Conservation (phyloP, 352 stramenopile species). For the Globisporangium spinosum region DNA sequence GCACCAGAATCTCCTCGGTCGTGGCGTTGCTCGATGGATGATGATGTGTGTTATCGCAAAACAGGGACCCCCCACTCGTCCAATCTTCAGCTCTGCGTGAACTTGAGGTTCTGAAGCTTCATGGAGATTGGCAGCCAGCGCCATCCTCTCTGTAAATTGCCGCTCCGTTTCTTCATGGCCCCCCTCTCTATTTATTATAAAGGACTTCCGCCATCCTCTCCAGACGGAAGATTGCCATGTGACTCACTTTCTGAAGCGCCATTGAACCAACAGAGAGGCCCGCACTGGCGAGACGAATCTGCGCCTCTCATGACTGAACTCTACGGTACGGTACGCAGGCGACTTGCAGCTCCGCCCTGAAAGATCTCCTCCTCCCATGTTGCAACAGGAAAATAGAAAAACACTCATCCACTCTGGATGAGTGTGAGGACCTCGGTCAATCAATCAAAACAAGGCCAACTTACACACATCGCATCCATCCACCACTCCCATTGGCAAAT, state of each 20-base stretch:
- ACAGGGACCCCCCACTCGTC: background rate
- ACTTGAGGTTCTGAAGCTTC: background rate
- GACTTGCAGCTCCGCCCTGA: background rate
- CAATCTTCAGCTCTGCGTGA: background rate
- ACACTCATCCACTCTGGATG: background rate
- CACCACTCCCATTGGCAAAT: background rate
- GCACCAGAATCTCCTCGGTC: constrained; percentile 4
- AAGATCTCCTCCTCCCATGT: background rate
- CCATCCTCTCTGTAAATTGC: too few species aligned
- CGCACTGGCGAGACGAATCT: background rate
- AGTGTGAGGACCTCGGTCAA: background rate
- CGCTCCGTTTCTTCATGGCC: too few species aligned
- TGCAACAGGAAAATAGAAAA: background rate
- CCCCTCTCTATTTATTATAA: background rate
- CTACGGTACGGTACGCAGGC: background rate
- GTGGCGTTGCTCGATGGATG: background rate
- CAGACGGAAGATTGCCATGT: background rate
- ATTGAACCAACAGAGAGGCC: background rate
- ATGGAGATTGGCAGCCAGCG: background rate
- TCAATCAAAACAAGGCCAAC: background rate
- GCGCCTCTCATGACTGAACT: background rate
- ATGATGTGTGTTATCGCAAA: constrained; percentile 4
- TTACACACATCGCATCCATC: background rate
- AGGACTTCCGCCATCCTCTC: background rate
- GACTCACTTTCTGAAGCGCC: background rate